phyloP scores from a whole-genome alignment of 495 filamentous ascomycete genomes.

The Venustampulla echinocandica region DNA sequence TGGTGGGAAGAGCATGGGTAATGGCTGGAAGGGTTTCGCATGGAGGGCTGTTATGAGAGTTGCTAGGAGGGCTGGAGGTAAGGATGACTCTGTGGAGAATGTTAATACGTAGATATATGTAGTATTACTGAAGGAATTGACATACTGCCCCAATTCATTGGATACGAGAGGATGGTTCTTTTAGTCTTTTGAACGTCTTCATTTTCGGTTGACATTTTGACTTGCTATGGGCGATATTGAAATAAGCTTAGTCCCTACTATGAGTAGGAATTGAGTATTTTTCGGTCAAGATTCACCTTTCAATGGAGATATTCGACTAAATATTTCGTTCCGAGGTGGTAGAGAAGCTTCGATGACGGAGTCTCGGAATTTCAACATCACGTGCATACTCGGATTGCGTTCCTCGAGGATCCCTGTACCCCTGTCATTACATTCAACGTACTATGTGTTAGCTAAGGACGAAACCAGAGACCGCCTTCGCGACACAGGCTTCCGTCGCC shows the following conservation, averaged over 20 bases:
- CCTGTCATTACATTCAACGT: not conserved
- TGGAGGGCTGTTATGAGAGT: slow-evolving; percentile 73
- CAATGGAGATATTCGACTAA: not conserved
- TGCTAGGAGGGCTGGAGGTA: slow-evolving; percentile 70
- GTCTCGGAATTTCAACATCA: not conserved
- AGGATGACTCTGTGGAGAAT: slow-evolving; percentile 53
- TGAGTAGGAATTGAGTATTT: not conserved
- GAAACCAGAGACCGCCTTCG: not conserved
- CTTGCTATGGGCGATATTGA: not conserved
- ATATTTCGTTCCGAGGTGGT: not conserved
- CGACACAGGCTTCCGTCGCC: not conserved
- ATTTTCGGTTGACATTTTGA: slow-evolving; percentile 8
- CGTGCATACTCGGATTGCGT: not conserved
- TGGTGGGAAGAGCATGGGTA: slow-evolving; percentile 76
- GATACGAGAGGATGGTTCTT: slow-evolving; percentile 40
- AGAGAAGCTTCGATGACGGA: slow-evolving; percentile 9
- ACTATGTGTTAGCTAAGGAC: too few relatives aligned
- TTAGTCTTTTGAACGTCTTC: slow-evolving; percentile 27
- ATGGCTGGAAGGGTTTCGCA: slow-evolving; percentile 59
- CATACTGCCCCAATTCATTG: slow-evolving; percentile 65
- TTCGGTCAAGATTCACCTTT: too few relatives aligned
- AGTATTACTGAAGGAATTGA: slow-evolving; percentile 24
- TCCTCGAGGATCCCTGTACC: not conserved
- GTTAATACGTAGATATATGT: not conserved
- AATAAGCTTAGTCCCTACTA: not conserved